Evolutionary conservation across 2,329 filamentous ascomycete genomes (phyloP).

Genomic region (Didymella lethalis): DNA sequence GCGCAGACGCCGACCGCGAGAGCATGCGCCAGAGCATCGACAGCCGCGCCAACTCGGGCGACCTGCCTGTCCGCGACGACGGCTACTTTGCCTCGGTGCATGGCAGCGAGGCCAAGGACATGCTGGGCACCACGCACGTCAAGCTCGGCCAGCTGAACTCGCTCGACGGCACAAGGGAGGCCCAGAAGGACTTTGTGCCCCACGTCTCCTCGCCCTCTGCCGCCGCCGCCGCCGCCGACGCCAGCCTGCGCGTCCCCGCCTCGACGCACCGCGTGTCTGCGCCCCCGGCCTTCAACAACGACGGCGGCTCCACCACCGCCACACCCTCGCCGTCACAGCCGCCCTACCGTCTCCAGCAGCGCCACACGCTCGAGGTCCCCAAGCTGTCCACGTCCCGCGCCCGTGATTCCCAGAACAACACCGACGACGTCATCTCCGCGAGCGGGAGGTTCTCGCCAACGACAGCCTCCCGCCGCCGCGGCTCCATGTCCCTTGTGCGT

Average conservation of each 20-base stretch:
- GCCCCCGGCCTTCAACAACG: conserved; percentile 65
- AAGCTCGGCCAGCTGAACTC: conserved; percentile 44
- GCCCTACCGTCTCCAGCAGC: conserved; percentile 72
- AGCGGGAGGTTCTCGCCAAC: conserved; percentile 85
- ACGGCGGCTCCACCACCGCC: conserved; percentile 55
- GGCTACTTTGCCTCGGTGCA: conserved; percentile 56
- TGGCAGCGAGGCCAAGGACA: conserved; percentile 47
- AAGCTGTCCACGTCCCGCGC: conserved; percentile 68
- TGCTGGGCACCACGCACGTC: conserved; percentile 48
- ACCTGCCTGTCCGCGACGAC: conserved; percentile 51
- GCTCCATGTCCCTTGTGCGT: conserved; percentile 83
- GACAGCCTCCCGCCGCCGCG: conserved; percentile 70
- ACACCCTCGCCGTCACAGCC: conserved; percentile 59
- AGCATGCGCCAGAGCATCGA: conserved; percentile 35
- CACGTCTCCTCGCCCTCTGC: conserved; percentile 29
- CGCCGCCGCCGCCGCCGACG: conserved; percentile 11
- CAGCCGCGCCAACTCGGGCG: conserved; percentile 36
- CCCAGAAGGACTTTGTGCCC: conserved; percentile 40
- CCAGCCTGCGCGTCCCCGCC: conserved; percentile 49
- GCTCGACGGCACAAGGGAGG: conserved; percentile 39
- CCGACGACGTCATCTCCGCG: conserved; percentile 69
- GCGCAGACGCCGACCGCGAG: conserved; percentile 26
- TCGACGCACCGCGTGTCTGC: conserved; percentile 65
- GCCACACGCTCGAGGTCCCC: conserved; percentile 89
- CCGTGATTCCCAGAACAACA: conserved; percentile 67